Conservation (phyloP, 2,329 filamentous ascomycete species). For the Ilyonectria robusta region DNA sequence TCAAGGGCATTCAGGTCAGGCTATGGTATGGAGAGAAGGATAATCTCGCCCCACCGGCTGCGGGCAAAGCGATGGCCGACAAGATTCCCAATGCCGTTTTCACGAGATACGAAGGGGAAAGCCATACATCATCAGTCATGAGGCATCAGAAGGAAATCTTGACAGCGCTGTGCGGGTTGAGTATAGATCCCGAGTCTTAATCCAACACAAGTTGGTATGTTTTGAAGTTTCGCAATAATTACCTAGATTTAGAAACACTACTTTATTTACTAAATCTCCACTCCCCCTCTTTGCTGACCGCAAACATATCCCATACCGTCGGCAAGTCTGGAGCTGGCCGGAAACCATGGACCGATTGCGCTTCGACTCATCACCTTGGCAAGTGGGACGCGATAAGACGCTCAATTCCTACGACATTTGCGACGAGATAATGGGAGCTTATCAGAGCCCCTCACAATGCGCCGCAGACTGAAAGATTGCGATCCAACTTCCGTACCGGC, state of each 20-base stretch:
- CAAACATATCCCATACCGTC: not conserved
- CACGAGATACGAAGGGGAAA: slow-evolving; percentile 50
- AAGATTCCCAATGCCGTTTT: slow-evolving; percentile 62
- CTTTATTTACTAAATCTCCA: not conserved
- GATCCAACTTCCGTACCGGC: too few relatives aligned
- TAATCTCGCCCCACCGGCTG: not conserved
- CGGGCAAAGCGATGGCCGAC: slow-evolving; percentile 34
- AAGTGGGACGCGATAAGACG: too few relatives aligned
- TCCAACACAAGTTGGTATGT: too few relatives aligned
- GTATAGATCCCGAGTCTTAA: not conserved
- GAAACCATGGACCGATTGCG: too few relatives aligned
- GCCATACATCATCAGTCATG: not conserved
- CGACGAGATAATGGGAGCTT: too few relatives aligned
- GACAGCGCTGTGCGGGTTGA: not conserved
- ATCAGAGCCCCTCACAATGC: too few relatives aligned
- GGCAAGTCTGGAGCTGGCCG: too few relatives aligned
- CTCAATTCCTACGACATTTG: too few relatives aligned
- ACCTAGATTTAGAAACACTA: too few relatives aligned
- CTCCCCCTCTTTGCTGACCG: not conserved
- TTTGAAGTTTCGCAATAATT: too few relatives aligned
- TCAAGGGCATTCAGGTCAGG: not conserved
- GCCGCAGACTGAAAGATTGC: too few relatives aligned
- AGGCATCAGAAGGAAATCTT: slow-evolving; percentile 33
- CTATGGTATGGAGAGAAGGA: not conserved
- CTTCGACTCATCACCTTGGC: too few relatives aligned